Evolutionary conservation across 2,329 filamentous ascomycete species (phyloP), one percentile per base, ranked within the genome.

Genomic region (Fusarium proliferatum): DNA sequence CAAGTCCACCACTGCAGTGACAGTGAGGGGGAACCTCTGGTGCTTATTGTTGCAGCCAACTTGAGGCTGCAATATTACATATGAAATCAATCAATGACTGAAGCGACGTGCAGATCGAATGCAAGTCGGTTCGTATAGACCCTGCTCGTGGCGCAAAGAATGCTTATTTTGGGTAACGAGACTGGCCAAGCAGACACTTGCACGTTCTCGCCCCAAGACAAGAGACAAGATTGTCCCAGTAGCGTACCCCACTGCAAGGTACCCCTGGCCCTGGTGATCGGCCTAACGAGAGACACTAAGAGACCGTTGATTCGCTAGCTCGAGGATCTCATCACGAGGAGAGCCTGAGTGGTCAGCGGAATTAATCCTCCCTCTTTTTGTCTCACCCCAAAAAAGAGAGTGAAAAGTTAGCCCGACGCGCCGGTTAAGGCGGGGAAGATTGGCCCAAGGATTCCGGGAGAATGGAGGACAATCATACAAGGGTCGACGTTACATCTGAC

Each of bases 61-160:
- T 23, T 39, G 41, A 69, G 51, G 51, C 52, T 69, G 41, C 65
- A 49, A 56, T 48, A 56, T 48, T 43, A 48, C 45, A 48, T 30
- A 41, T 55, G 34, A 41, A 39, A 55, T 41, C 19, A 17, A 48
- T 30, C 45, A 48, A 30, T 30, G 45, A 48, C 51, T n/a, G 51
- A 28, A 55, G 36, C 26, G 34, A 28, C 16, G 16, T 51, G 65
- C 59, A 70, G 52, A 69, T 70, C 67, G 38, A 41, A 69, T 65
- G 67, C 67, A 69, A 70, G 67, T 55, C 36, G 23, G 46, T 69
- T 69, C 67, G 67, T 69, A 69, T 69, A 49, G 45, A 65, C 67
- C 67, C 52, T 70, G 67, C n/a, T 60, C 10, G 67, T 69, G 67
- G 67, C 67, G 67, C 36, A 59, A 58, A 19, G 30, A 46, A 53